A percentile compares a stretch with the other conserved stretches of the same genome.
Conservation (phyloP, 1,284 basidiomycete species). For the Microbotryomycetes sp. region DNA sequence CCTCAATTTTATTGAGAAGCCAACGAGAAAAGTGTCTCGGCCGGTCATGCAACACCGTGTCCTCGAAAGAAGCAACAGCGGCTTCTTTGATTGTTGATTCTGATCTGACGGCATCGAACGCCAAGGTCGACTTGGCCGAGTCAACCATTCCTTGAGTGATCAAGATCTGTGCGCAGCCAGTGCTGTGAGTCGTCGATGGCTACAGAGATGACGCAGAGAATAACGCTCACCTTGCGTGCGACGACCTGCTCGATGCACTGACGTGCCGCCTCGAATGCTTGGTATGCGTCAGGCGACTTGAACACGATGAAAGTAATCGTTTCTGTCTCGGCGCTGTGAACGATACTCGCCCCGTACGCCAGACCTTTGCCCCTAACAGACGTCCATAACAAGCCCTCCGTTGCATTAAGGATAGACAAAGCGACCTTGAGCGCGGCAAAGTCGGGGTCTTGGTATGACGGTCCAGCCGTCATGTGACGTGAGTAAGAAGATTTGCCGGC, state of each 20-base stretch:
- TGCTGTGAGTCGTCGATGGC: background rate
- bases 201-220: background rate
- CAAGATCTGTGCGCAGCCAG: constrained; percentile 52
- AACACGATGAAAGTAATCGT: constrained; percentile 67
- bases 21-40: constrained; percentile 63
- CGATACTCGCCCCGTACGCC: constrained; percentile 85
- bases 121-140: constrained; percentile 82
- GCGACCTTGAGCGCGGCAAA: constrained; percentile 75
- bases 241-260: constrained; percentile 38
- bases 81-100: constrained; percentile 77
- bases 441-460: constrained; percentile 56
- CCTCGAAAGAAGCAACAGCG: constrained; percentile 67
- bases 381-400: constrained; percentile 87
- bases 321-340: constrained; percentile 70
- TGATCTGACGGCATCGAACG: constrained; percentile 67
- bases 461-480: constrained; percentile 65
- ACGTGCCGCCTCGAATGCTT: constrained; percentile 72
- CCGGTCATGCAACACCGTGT: constrained; percentile 68
- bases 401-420: constrained; percentile 78
- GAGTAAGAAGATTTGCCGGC: constrained; percentile 91
- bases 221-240: constrained; percentile 40
- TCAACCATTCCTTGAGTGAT: constrained; percentile 79
- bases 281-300: constrained; percentile 72
- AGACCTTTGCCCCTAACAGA: constrained; percentile 76
- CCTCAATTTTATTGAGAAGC: constrained; percentile 62